A percentile compares a stretch with the other conserved stretches of the same genome.
phyloP scores from a whole-genome alignment of 163 green algal species.

The Chloromonas sp. region DNA sequence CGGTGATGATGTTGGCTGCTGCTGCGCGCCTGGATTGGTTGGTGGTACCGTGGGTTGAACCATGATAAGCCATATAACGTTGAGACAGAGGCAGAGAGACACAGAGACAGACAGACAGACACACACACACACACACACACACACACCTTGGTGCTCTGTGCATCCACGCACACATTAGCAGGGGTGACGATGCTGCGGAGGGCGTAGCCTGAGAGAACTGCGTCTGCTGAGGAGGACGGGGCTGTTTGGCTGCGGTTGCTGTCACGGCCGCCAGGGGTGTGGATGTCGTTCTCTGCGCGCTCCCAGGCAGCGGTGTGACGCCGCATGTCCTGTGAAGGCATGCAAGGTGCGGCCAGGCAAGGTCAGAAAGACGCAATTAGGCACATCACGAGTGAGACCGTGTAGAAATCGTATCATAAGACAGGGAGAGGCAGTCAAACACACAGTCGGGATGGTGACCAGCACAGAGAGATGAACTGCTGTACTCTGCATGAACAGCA shows the following conservation, averaged over 20 bases:
- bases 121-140: neutral
- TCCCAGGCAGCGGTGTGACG: constrained; percentile 11
- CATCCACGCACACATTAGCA: constrained; percentile 39
- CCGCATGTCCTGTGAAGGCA: neutral
- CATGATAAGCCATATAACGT: too few relatives aligned
- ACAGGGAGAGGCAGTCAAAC: too few relatives aligned
- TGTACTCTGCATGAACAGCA: too few relatives aligned
- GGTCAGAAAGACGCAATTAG: too few relatives aligned
- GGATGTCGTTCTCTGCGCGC: constrained; percentile 1
- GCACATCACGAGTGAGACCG: too few relatives aligned
- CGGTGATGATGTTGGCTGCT: too few relatives aligned
- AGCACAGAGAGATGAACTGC: too few relatives aligned
- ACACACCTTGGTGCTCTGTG: constrained; percentile 35
- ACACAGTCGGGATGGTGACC: too few relatives aligned
- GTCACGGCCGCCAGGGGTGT: constrained; percentile 4
- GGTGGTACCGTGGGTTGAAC: too few relatives aligned
- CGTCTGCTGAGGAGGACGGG: neutral
- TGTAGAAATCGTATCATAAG: too few relatives aligned
- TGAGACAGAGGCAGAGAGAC: neutral
- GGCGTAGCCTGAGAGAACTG: constrained; percentile 35
- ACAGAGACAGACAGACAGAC: neutral
- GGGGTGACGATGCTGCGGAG: constrained; percentile 36
- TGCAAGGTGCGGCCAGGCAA: too few relatives aligned
- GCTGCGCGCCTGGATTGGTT: too few relatives aligned
- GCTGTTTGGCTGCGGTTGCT: neutral